A percentile compares a stretch with the other conserved stretches of the same genome.
phyloP scores from a whole-genome alignment of 306 rosid species.

The Canavalia ensiformis region DNA sequence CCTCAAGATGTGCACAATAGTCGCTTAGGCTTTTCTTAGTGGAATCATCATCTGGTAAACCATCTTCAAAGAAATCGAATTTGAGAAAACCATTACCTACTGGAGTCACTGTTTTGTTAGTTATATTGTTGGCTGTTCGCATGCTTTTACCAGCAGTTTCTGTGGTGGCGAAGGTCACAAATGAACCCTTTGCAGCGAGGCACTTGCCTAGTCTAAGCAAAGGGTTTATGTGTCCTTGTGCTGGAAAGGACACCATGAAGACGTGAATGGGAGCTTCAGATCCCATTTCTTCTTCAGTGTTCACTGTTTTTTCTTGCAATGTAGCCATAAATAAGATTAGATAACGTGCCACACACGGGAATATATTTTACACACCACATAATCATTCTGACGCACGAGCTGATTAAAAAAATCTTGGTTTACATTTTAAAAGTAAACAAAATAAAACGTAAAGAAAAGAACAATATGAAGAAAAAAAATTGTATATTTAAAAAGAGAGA shows the following conservation, averaged over 20 bases:
- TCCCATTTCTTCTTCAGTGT: constrained; percentile 44
- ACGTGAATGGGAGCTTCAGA: constrained; percentile 52
- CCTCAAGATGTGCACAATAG: constrained; percentile 47
- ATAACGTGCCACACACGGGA: no score
- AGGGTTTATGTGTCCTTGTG: constrained; percentile 88
- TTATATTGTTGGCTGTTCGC: constrained; percentile 54
- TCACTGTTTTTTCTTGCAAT: neutral
- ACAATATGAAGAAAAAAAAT: no score
- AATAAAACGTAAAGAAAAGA: no score
- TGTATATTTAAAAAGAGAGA: no score
- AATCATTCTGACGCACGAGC: no score
- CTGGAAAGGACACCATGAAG: constrained; percentile 69
- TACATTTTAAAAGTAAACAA: no score
- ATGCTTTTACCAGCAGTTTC: constrained; percentile 54
- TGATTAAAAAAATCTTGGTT: no score
- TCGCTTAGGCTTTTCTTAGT: constrained; percentile 22
- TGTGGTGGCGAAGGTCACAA: constrained; percentile 64
- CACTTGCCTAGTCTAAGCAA: constrained; percentile 69
- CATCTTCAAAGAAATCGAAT: constrained; percentile 71
- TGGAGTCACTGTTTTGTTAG: constrained; percentile 37
- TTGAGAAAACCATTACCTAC: constrained; percentile 66
- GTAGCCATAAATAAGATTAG: neutral
- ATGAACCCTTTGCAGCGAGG: constrained; percentile 71
- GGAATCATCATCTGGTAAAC: constrained; percentile 47
- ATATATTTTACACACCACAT: no score